phyloP scores from a whole-genome alignment of 2,329 filamentous ascomycete genomes.

The Keithomyces neogunnii region DNA sequence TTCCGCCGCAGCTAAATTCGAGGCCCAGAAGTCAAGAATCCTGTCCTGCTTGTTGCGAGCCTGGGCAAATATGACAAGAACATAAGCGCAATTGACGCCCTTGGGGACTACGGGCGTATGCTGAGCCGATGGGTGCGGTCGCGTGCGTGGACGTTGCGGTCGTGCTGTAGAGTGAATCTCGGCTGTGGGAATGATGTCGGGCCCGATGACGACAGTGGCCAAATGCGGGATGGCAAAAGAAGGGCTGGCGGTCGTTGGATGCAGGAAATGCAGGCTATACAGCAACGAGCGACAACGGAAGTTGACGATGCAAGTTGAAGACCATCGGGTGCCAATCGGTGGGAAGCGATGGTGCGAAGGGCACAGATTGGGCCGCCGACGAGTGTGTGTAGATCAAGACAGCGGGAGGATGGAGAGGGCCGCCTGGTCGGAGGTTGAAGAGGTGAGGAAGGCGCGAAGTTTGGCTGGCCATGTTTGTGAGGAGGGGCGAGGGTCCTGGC shows the following conservation, averaged over 20 bases:
- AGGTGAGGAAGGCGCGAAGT: background rate
- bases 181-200: background rate
- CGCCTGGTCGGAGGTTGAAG: background rate
- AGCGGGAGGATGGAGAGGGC: background rate
- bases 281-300: background rate
- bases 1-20: background rate
- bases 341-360: background rate
- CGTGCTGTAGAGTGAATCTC: background rate
- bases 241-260: background rate
- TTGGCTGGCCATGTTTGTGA: background rate
- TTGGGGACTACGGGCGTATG: background rate
- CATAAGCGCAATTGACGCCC: background rate
- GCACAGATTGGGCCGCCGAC: background rate
- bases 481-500: background rate
- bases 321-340: background rate
- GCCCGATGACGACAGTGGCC: conserved; percentile 3
- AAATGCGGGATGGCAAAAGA: background rate
- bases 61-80: background rate
- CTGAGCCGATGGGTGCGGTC: background rate
- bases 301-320: background rate
- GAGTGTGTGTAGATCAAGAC: background rate
- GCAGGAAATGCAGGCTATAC: background rate
- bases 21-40: background rate
- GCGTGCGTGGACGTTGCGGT: background rate
- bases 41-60: background rate